Evolutionary conservation across 306 rosid species (phyloP).

Genomic region (Mimosa pudica): DNA sequence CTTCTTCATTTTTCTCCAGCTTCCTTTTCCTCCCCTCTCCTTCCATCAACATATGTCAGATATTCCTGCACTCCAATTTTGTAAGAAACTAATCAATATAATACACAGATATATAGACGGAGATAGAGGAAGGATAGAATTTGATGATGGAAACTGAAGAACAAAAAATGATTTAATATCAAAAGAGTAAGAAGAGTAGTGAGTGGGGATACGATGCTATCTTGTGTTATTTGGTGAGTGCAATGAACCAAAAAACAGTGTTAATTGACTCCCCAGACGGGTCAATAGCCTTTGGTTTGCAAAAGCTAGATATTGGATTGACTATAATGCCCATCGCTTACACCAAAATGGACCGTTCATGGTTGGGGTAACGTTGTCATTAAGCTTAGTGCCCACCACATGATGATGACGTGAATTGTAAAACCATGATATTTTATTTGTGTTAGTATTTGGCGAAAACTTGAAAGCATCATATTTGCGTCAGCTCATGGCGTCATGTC

Average conservation of each 20-base stretch:
- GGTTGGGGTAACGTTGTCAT: neutral
- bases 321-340: slow-evolving; percentile 11
- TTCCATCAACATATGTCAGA: slow-evolving; percentile 45
- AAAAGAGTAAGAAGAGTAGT: neutral
- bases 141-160: neutral
- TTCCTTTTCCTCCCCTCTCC: slow-evolving; percentile 66
- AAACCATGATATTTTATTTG: neutral
- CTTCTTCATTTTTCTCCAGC: slow-evolving; percentile 38
- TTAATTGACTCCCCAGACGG: slow-evolving; percentile 27
- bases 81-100: neutral
- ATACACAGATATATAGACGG: neutral
- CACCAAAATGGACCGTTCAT: neutral
- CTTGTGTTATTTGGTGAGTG: neutral
- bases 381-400: neutral
- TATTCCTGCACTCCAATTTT: neutral
- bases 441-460: neutral
- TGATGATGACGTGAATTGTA: neutral
- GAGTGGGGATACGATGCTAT: neutral
- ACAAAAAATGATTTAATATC: neutral
- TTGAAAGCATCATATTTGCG: slow-evolving; percentile 6
- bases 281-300: slow-evolving; percentile 26
- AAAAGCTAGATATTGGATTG: neutral
- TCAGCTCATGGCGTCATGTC: slow-evolving; percentile 34
- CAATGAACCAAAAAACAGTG: slow-evolving; percentile 26
- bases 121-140: neutral